Percentiles rank a stretch among this genome's conserved stretches.
Conservation (phyloP, 345 rosid species). For the Gynandropsis gynandra region DNA sequence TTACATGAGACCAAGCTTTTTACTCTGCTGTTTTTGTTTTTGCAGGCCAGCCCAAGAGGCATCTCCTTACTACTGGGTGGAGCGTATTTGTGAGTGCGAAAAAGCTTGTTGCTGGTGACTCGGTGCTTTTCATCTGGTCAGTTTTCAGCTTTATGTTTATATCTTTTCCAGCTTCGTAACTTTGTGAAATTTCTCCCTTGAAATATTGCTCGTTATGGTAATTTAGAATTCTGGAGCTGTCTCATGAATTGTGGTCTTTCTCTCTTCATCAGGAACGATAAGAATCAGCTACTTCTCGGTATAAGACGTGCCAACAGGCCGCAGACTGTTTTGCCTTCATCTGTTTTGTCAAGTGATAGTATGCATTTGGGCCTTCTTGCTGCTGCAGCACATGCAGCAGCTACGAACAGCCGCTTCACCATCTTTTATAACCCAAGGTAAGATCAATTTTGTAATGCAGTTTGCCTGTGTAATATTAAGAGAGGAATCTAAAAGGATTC, state of each 20-base stretch:
- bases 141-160: too few relatives aligned
- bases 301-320: conserved; percentile 75
- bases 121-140: too few relatives aligned
- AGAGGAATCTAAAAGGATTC: not conserved
- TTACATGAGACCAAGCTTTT: too few relatives aligned
- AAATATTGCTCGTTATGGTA: too few relatives aligned
- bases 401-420: conserved; percentile 85
- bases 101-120: not conserved
- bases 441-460: not conserved
- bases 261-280: conserved; percentile 53
- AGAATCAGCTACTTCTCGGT: conserved; percentile 83
- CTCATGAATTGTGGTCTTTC: conserved; percentile 1
- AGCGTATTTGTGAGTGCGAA: not conserved
- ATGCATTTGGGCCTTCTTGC: conserved; percentile 96
- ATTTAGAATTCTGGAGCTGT: conserved; percentile 10
- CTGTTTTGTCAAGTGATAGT: conserved; percentile 86
- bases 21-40: not conserved
- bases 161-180: too few relatives aligned
- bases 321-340: conserved; percentile 89
- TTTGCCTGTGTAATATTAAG: not conserved
- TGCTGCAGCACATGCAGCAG: conserved; percentile 93
- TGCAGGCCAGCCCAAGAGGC: not conserved
- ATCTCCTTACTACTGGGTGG: not conserved
- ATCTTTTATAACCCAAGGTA: conserved; percentile 88
- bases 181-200: too few relatives aligned